These are phyloP conservation scores for Lodderomyces parapsilosis DNA, from an alignment of 1,139 yeast genomes.

Conservation along the genomic window DNA sequence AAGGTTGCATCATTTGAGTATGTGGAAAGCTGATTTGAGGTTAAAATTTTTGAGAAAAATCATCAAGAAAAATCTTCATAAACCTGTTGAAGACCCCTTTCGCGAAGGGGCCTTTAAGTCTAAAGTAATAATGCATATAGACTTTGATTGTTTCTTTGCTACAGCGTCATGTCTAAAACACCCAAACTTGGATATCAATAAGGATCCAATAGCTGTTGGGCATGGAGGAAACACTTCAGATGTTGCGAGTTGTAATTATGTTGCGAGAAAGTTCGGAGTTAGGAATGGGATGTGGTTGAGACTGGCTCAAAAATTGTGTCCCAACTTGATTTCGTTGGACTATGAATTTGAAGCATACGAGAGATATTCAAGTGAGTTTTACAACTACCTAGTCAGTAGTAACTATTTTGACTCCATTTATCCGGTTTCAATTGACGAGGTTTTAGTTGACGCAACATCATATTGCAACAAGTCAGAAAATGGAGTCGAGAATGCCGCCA, in stretches of 20 bases:
- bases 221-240: conserved; percentile 75
- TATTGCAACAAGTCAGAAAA: conserved; percentile 18
- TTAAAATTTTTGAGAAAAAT: conserved; percentile 53
- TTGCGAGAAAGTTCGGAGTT: conserved; percentile 73
- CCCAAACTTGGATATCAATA: conserved; percentile 55
- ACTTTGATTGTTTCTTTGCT: conserved; percentile 93
- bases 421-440: conserved; percentile 94
- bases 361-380: conserved; percentile 43
- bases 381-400: conserved; percentile 51
- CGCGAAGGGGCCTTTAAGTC: not conserved
- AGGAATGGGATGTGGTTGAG: conserved; percentile 89
- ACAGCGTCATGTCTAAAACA: conserved; percentile 68
- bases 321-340: conserved; percentile 57
- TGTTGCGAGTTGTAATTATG: conserved; percentile 90
- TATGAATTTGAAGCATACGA: conserved; percentile 81
- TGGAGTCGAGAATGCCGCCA: conserved; percentile 17
- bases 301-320: conserved; percentile 62
- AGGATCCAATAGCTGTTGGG: conserved; percentile 77
- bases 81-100: conserved; percentile 2
- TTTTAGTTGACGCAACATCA: conserved; percentile 64
- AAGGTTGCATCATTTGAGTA: conserved; percentile 81
- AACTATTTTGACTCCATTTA: conserved; percentile 56
- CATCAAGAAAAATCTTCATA: conserved; percentile 17
- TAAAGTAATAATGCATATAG: conserved; percentile 57
- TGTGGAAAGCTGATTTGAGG: conserved; percentile 80